A percentile compares a stretch with the other conserved stretches of the same genome.
phyloP scores from a whole-genome alignment of 2,329 filamentous ascomycete species.

The Rhinocladiella similis region DNA sequence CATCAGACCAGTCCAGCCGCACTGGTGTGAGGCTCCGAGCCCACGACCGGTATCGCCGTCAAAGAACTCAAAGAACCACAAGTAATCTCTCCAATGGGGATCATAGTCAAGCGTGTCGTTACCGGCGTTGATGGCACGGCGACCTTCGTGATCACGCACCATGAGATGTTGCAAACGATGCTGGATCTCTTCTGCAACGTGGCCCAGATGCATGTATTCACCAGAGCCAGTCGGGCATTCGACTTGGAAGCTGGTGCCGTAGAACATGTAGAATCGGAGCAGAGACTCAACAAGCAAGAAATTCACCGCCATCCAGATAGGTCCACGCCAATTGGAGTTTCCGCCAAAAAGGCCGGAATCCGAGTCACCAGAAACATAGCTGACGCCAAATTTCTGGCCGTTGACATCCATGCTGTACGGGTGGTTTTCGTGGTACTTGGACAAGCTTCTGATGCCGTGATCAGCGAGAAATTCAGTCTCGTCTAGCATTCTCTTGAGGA shows the following conservation, averaged over 20 bases:
- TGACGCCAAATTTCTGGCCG: slow-evolving; percentile 81
- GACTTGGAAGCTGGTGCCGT: slow-evolving; percentile 82
- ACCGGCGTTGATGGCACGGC: slow-evolving; percentile 82
- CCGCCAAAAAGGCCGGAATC: slow-evolving; percentile 93
- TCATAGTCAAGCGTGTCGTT: slow-evolving; percentile 88
- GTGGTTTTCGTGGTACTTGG: slow-evolving; percentile 84
- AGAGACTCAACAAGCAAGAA: slow-evolving; percentile 91
- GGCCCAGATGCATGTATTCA: slow-evolving; percentile 91
- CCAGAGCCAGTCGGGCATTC: slow-evolving; percentile 94
- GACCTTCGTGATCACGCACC: slow-evolving; percentile 77
- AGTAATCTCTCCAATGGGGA: slow-evolving; percentile 85
- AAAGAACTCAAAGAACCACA: slow-evolving; percentile 98
- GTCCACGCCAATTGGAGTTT: slow-evolving; percentile 97
- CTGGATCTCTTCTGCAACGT: slow-evolving; percentile 92
- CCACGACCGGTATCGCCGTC: slow-evolving; percentile 89
- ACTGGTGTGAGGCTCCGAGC: slow-evolving; percentile 89
- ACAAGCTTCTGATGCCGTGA: slow-evolving; percentile 87
- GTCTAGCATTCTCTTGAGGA: slow-evolving; percentile 87
- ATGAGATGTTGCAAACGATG: slow-evolving; percentile 93
- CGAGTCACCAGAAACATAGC: slow-evolving; percentile 92
- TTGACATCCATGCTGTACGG: slow-evolving; percentile 97
- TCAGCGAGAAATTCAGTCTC: slow-evolving; percentile 90
- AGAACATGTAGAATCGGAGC: slow-evolving; percentile 96
- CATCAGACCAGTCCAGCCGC: slow-evolving; percentile 93
- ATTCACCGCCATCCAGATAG: slow-evolving; percentile 95